Percentiles rank a stretch among this genome's conserved stretches.
Evolutionary conservation across 176 grass and related monocot species (phyloP).

Genomic region (Panicum miliaceum): DNA sequence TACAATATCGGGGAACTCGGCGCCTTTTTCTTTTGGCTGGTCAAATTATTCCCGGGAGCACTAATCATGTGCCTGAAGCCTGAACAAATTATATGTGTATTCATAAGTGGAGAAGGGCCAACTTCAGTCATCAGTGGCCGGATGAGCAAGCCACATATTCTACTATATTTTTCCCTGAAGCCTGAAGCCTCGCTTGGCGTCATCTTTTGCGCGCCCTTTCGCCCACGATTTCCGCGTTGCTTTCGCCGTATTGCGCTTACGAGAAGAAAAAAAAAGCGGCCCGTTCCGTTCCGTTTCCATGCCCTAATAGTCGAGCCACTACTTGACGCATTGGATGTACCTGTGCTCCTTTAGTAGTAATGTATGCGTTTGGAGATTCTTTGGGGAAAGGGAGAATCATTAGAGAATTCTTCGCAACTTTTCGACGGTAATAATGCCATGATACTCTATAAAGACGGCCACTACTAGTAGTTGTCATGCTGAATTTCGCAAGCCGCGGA

Average conservation of each 20-base stretch:
- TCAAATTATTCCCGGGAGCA: slow-evolving; percentile 48
- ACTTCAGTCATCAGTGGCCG: slow-evolving; percentile 12
- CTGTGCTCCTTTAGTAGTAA: neutral
- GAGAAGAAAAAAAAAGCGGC: neutral
- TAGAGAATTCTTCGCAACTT: neutral
- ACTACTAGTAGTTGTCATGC: neutral
- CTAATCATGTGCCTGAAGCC: neutral
- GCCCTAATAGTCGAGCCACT: slow-evolving; percentile 32
- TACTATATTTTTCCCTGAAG: neutral
- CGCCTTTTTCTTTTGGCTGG: neutral
- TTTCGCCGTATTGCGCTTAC: neutral
- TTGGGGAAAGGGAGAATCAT: neutral
- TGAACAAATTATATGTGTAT: neutral
- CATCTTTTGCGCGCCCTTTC: slow-evolving; percentile 12
- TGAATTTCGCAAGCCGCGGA: neutral
- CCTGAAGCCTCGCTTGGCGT: slow-evolving; percentile 24
- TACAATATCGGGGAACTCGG: neutral
- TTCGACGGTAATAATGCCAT: neutral
- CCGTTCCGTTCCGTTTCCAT: neutral
- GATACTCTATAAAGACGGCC: slow-evolving; percentile 5
- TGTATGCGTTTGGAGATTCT: slow-evolving; percentile 21
- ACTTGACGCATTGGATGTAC: slow-evolving; percentile 2
- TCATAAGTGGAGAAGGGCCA: slow-evolving; percentile 25
- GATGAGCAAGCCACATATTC: neutral
- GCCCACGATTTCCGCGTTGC: slow-evolving; percentile 25